These are phyloP conservation scores for Periconia digitata DNA, from an alignment of 2,329 filamentous ascomycete genomes.

Conservation along the genomic window DNA sequence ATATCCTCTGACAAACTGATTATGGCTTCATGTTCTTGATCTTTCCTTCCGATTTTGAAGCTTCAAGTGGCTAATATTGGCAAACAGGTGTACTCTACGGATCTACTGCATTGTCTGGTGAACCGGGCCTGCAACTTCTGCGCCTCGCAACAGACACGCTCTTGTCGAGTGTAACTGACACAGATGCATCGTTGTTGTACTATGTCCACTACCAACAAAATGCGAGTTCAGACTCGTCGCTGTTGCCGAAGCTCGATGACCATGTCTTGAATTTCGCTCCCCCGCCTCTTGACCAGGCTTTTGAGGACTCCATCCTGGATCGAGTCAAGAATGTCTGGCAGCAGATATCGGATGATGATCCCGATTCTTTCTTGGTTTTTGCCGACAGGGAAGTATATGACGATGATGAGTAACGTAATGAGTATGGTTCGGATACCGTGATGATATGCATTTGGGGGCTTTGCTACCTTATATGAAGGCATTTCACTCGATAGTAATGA, in stretches of 20 bases:
- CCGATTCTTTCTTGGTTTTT: constrained; percentile 72
- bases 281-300: constrained; percentile 65
- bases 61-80: constrained; percentile 38
- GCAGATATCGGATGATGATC: constrained; percentile 57
- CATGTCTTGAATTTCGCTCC: constrained; percentile 60
- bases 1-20: constrained; percentile 87
- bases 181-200: constrained; percentile 51
- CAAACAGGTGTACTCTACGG: constrained; percentile 61
- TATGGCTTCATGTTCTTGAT: constrained; percentile 38
- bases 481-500: background rate
- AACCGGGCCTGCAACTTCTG: constrained; percentile 39
- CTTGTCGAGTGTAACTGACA: constrained; percentile 40
- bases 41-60: background rate
- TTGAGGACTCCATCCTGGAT: constrained; percentile 70
- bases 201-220: constrained; percentile 53
- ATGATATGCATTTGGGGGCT: too few relatives aligned
- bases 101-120: constrained; percentile 46
- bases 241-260: constrained; percentile 40
- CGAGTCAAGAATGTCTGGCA: constrained; percentile 72
- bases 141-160: constrained; percentile 48
- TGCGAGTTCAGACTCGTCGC: constrained; percentile 12
- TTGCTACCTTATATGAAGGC: background rate
- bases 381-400: constrained; percentile 72
- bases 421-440: background rate
- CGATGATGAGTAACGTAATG: constrained; percentile 38